Conservation (phyloP, 169 alveolate species). For the Condylostoma magnum region DNA sequence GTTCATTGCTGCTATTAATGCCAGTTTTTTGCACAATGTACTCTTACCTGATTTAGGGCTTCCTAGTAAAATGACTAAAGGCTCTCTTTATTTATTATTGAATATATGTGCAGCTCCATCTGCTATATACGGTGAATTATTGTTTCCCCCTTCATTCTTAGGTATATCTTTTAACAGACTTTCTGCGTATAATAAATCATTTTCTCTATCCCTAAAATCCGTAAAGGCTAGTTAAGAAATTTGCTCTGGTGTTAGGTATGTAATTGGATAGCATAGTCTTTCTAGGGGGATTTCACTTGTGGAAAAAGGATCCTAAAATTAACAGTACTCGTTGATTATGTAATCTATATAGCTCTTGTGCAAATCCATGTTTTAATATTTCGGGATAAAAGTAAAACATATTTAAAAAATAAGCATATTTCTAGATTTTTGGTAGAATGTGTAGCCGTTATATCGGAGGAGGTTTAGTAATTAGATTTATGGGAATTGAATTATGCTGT, state of each 20-base stretch:
- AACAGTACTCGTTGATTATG: not conserved
- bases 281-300: conserved; percentile 9
- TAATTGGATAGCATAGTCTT: conserved; percentile 28
- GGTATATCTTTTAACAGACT: conserved; percentile 17
- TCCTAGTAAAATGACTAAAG: conserved; percentile 11
- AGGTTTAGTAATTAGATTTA: too few relatives aligned
- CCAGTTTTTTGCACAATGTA: not conserved
- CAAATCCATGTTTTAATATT: too few relatives aligned
- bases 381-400: too few relatives aligned
- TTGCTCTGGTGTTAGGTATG: not conserved
- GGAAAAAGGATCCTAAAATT: conserved; percentile 18
- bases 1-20: conserved; percentile 22
- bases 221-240: not conserved
- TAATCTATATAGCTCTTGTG: conserved; percentile 19
- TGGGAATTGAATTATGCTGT: too few relatives aligned
- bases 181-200: not conserved
- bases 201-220: not conserved
- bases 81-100: not conserved
- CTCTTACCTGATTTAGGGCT: conserved; percentile 23
- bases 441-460: too few relatives aligned
- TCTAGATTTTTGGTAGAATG: too few relatives aligned
- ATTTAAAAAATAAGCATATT: too few relatives aligned
- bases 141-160: not conserved
- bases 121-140: not conserved
- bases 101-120: conserved; percentile 34